These are phyloP conservation scores for Hypoxylon sp. DNA, from an alignment of 2,329 filamentous ascomycete species.

Conservation along the genomic window DNA sequence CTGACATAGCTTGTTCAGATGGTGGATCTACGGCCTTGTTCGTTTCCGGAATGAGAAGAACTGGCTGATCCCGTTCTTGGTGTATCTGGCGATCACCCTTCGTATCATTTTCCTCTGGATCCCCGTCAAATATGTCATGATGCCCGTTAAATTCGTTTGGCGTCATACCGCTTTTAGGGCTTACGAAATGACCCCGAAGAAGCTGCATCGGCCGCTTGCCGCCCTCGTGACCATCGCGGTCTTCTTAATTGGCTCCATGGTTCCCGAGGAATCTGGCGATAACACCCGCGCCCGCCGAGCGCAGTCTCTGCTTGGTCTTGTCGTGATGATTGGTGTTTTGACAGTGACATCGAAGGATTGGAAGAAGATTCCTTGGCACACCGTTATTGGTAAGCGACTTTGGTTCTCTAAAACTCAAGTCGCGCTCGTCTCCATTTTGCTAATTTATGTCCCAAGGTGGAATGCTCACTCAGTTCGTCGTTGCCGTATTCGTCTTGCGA, in stretches of 20 bases:
- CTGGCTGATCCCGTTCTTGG: conserved; percentile 87
- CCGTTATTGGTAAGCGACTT: conserved; percentile 73
- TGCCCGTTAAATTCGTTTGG: conserved; percentile 78
- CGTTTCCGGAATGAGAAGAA: conserved; percentile 78
- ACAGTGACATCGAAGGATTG: conserved; percentile 81
- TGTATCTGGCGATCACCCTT: conserved; percentile 82
- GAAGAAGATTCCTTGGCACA: conserved; percentile 77
- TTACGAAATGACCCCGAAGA: conserved; percentile 75
- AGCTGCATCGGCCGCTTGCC: conserved; percentile 73
- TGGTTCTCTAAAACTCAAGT: neutral
- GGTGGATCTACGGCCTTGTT: conserved; percentile 64
- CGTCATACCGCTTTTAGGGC: conserved; percentile 72
- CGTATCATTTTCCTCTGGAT: conserved; percentile 82
- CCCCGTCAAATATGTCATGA: conserved; percentile 75
- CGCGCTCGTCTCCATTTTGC: neutral
- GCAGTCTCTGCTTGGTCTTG: conserved; percentile 83
- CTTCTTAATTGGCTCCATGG: conserved; percentile 84
- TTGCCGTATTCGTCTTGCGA: conserved; percentile 89
- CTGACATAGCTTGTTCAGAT: conserved; percentile 52
- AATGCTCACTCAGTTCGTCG: conserved; percentile 89
- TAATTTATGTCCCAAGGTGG: conserved; percentile 64
- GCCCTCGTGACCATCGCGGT: conserved; percentile 76
- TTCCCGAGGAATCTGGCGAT: conserved; percentile 76
- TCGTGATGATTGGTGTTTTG: conserved; percentile 77
- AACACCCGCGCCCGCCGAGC: conserved; percentile 87